Evolutionary conservation across 331 rosid genomes (phyloP).

Genomic region (Malus hybrid): DNA sequence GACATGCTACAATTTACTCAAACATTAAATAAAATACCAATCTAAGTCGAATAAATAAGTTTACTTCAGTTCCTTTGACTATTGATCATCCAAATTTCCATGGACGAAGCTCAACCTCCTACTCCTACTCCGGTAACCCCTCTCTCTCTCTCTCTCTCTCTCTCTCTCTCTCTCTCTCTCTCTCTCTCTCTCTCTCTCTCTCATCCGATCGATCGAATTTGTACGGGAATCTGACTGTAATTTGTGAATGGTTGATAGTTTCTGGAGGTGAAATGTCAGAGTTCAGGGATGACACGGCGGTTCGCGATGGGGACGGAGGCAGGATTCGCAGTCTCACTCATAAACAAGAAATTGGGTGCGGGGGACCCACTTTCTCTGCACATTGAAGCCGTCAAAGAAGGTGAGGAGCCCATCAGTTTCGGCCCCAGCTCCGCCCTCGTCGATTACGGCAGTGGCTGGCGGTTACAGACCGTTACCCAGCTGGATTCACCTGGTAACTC

Average conservation of each 20-base stretch:
- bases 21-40: no score
- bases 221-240: neutral
- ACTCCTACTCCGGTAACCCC: no score
- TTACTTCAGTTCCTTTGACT: no score
- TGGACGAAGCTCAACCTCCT: no score
- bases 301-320: conserved; percentile 63
- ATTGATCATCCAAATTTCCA: no score
- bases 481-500: conserved; percentile 12
- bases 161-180: no score
- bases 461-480: conserved; percentile 43
- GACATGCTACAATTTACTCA: no score
- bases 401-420: conserved; percentile 60
- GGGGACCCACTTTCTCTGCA: conserved; percentile 24
- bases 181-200: no score
- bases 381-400: conserved; percentile 57
- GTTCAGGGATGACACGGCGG: conserved; percentile 52
- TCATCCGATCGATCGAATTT: neutral
- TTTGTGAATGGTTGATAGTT: conserved; percentile 14
- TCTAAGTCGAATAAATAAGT: no score
- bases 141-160: no score
- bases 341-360: conserved; percentile 37
- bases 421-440: conserved; percentile 52
- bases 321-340: conserved; percentile 47
- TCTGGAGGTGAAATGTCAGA: conserved; percentile 54
- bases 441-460: conserved; percentile 50